These are phyloP conservation scores for Mycena latifolia DNA, from an alignment of 768 basidiomycete species.

Conservation along the genomic window DNA sequence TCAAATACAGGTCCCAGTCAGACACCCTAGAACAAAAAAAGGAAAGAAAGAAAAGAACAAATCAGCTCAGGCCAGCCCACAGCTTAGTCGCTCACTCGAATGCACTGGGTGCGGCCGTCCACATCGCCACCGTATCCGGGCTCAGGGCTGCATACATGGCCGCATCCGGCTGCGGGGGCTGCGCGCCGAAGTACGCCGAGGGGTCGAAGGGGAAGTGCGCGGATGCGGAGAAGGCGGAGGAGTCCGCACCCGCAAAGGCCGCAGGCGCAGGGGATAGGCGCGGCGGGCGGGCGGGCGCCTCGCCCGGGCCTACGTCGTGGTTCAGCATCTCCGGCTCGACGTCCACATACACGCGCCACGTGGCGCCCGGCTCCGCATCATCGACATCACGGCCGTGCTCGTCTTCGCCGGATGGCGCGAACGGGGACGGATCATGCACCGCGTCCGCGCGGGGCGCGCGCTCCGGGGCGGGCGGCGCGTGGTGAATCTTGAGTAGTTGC, in stretches of 20 bases:
- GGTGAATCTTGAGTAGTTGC: no score
- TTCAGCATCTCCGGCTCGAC: background rate
- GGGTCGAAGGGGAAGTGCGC: background rate
- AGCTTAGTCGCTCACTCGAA: slow-evolving; percentile 12
- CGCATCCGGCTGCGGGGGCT: background rate
- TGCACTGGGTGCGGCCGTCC: slow-evolving; percentile 15
- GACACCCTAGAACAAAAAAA: slow-evolving; percentile 8
- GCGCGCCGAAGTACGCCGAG: background rate
- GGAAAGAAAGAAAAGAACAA: no score
- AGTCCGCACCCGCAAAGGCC: no score
- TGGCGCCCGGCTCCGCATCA: no score
- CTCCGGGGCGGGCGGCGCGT: no score
- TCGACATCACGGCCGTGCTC: no score
- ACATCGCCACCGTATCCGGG: slow-evolving; percentile 16
- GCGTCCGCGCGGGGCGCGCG: no score
- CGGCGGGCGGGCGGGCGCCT: slow-evolving; percentile 12
- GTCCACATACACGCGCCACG: no score
- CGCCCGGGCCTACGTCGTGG: background rate
- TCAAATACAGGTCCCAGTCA: slow-evolving; percentile 22
- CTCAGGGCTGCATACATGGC: background rate
- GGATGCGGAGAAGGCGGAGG: background rate
- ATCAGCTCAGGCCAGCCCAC: no score
- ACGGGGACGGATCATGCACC: no score
- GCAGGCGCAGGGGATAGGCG: background rate
- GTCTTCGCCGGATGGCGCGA: no score